These are phyloP conservation scores for Chenopodium berlandieri DNA, from an alignment of 148 eudicot species.

Conservation along the genomic window DNA sequence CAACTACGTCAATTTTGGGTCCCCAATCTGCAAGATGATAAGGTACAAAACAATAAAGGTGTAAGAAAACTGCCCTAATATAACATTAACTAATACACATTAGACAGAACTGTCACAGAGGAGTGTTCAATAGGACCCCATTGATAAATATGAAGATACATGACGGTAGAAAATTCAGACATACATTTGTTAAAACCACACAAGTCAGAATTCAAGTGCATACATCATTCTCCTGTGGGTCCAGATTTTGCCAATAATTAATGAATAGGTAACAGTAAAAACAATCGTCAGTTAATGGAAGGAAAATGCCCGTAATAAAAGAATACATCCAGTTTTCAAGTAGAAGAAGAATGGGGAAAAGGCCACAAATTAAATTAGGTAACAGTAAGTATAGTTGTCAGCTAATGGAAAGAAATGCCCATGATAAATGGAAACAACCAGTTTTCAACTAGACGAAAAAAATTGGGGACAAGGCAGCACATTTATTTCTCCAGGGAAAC, in stretches of 20 bases:
- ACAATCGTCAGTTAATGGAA: neutral
- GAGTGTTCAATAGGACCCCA: neutral
- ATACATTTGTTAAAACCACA: no score
- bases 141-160: neutral
- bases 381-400: neutral
- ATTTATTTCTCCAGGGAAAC: neutral
- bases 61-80: neutral
- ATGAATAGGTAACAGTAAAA: neutral
- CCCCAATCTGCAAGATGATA: conserved; percentile 74
- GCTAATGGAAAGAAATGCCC: neutral
- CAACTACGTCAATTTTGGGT: conserved; percentile 86
- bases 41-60: neutral
- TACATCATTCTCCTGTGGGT: neutral
- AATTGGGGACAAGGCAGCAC: no score
- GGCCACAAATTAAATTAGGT: neutral
- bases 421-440: no score
- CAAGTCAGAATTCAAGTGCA: neutral
- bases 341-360: neutral
- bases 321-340: neutral
- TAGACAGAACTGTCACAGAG: neutral
- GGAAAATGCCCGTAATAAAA: neutral
- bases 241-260: neutral
- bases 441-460: no score
- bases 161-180: neutral
- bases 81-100: neutral